Evolutionary conservation across 306 rosid species (phyloP), one percentile per base, ranked within the genome.

Genomic region (Delonix regia): DNA sequence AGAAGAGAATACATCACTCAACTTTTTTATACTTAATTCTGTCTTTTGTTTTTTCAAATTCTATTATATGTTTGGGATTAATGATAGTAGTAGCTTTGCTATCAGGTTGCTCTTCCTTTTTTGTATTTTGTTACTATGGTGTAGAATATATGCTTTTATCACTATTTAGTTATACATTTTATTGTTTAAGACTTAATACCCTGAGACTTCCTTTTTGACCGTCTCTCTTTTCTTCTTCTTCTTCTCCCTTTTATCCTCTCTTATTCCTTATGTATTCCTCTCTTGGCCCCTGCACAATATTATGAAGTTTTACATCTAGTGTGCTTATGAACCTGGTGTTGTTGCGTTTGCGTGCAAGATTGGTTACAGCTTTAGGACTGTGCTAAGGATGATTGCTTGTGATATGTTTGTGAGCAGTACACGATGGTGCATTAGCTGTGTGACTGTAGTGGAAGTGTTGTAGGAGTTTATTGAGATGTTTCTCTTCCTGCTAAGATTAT

Each of bases 401-500:
- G 65, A 45, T 42, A 25, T 33, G 53, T 77, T 53, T 45, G 39
- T 65, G 12, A 0, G 27, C 8, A 8, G 27, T 52, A 52, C 55
- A 67, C 74, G 79, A 42, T 68, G 36, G 52, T 48, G 39, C 13
- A 15, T 21, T 53, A 21, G 60, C 60, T 21, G 5, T 60, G 41
- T 7, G 38, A 48, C 56, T 18, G n/a, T 67, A 44, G 19, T 65
- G 44, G 75, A 45, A 36, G 70, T 44, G 74, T 39, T 45, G 44
- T 68, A 52, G 64, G 79, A 19, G 24, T 64, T 30, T 42, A 42
- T 25, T 22, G 27, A 30, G 34, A 24, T 69, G 34, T 33, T 41
- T 34, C 9, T 36, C 25, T 15, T 65, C 78, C 27, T 74, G 27
- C 77, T 76, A 75, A 78, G 77, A 52, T 48, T 36, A 18, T 38